Conservation (phyloP, 2,329 filamentous ascomycete genomes). For the Teratosphaeria pseudoeucalypti region DNA sequence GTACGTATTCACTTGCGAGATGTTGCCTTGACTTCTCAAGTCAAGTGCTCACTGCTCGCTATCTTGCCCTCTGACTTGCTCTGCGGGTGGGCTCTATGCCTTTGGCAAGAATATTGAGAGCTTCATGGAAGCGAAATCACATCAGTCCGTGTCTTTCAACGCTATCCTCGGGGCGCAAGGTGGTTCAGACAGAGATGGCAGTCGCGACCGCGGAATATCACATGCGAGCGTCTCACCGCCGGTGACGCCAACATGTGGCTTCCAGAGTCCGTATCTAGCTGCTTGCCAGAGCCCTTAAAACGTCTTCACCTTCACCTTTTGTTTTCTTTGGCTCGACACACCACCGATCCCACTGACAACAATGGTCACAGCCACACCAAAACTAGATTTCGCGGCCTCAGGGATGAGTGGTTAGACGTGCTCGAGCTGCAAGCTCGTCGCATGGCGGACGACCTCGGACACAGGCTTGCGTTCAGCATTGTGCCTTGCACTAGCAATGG, state of each 20-base stretch:
- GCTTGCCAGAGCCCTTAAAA: background rate
- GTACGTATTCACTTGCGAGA: background rate
- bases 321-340: background rate
- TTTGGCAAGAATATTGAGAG: no score
- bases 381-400: background rate
- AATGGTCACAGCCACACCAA: background rate
- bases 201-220: background rate
- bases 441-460: background rate
- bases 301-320: background rate
- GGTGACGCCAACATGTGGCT: background rate
- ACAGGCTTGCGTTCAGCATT: background rate
- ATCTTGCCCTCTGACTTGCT: no score
- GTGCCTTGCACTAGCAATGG: no score
- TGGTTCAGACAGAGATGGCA: background rate
- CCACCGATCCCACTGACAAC: background rate
- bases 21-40: background rate
- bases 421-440: background rate
- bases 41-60: background rate
- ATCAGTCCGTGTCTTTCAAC: background rate
- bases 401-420: background rate
- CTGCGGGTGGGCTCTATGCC: no score
- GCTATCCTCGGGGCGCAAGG: background rate
- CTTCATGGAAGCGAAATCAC: background rate
- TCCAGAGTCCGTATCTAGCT: background rate
- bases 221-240: background rate